These are phyloP conservation scores for Pseudopediastrum boryanum DNA, from an alignment of 139 green algal species.

Conservation along the genomic window DNA sequence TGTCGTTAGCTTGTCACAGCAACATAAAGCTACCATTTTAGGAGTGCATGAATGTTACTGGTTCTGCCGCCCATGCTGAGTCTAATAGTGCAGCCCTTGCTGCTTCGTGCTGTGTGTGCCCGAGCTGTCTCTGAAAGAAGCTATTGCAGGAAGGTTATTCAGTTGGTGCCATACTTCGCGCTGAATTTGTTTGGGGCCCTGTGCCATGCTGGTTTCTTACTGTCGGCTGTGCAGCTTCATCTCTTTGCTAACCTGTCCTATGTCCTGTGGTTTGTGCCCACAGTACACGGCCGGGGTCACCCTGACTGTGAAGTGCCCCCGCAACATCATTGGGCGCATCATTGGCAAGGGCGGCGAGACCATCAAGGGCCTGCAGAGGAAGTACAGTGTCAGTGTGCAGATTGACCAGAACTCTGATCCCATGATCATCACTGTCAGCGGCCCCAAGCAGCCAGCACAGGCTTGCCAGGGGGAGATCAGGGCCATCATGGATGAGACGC, in stretches of 20 bases:
- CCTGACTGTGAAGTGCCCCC: conserved; percentile 82
- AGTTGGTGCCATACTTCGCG: no score
- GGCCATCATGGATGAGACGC: conserved; percentile 60
- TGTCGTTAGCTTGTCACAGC: no score
- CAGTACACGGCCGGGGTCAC: conserved; percentile 71
- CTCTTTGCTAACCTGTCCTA: neutral
- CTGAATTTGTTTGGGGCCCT: no score
- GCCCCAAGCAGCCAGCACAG: conserved; percentile 58
- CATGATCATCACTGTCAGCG: conserved; percentile 86
- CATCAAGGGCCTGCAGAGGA: conserved; percentile 92
- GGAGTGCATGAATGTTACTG: no score
- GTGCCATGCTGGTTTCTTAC: no score
- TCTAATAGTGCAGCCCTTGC: no score
- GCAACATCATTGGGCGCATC: conserved; percentile 88
- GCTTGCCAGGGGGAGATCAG: conserved; percentile 44
- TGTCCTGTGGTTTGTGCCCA: neutral
- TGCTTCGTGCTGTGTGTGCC: no score
- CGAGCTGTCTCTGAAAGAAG: no score
- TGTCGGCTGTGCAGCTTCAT: no score
- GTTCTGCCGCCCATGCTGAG: no score
- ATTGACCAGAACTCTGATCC: conserved; percentile 87
- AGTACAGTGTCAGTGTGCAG: conserved; percentile 84
- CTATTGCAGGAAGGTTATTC: no score
- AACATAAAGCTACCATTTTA: no score
- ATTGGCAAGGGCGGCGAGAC: conserved; percentile 95